Evolutionary conservation across 208 protist genomes (phyloP).

Genomic region (Tritrichomonas foetus): DNA sequence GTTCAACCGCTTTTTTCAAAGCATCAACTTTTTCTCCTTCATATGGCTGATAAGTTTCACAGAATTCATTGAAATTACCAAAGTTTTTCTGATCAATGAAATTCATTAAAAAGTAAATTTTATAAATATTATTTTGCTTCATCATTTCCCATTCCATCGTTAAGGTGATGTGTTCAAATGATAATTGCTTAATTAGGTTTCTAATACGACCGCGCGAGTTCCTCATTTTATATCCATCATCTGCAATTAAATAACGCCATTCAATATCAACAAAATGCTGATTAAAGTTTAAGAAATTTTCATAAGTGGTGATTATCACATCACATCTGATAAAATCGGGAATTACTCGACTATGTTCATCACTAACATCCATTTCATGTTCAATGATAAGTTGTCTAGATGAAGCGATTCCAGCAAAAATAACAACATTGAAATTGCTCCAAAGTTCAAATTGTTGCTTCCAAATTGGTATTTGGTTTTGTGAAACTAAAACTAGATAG

Average conservation of each 20-base stretch:
- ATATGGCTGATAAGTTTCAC: not conserved
- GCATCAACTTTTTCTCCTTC: not conserved
- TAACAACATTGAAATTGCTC: not conserved
- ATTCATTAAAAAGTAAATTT: not conserved
- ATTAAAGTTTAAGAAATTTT: not conserved
- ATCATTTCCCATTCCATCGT: not conserved
- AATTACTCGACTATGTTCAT: not conserved
- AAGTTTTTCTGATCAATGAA: not conserved
- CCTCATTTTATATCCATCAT: not conserved
- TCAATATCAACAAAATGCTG: not conserved
- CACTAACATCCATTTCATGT: not conserved
- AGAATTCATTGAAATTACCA: not conserved
- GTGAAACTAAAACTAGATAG: not conserved
- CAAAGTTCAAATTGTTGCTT: not conserved
- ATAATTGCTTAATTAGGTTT: not conserved
- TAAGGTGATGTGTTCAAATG: not conserved
- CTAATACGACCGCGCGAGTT: not conserved
- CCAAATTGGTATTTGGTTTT: not conserved
- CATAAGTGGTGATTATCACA: not conserved
- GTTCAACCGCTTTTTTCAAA: not conserved
- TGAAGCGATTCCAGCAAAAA: not conserved
- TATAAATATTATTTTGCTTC: not conserved
- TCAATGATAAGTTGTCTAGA: not conserved
- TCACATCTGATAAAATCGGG: not conserved
- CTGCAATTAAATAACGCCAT: not conserved